phyloP scores from a whole-genome alignment of 169 alveolate species.

The Cryptosporidium ubiquitum region DNA sequence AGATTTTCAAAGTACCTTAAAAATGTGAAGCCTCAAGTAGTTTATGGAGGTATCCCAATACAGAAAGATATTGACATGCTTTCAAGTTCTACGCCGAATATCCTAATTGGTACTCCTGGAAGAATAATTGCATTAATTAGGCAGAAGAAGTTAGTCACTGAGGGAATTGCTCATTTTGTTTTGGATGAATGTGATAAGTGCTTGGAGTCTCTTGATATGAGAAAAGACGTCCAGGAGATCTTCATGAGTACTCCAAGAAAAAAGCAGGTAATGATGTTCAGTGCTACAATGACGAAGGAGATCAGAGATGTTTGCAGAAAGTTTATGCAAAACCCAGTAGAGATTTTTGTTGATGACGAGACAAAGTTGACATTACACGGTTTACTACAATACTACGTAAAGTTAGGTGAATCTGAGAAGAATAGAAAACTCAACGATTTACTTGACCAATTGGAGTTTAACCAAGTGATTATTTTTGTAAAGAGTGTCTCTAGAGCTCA shows the following conservation, averaged over 20 bases:
- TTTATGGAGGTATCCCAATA: constrained; percentile 98
- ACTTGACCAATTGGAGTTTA: constrained; percentile 96
- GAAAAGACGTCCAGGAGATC: constrained; percentile 98
- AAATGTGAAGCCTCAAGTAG: constrained; percentile 94
- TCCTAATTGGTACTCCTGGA: constrained; percentile 99
- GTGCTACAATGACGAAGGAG: constrained; percentile 97
- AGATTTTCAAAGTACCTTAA: constrained; percentile 95
- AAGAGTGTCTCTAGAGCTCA: constrained; percentile 94
- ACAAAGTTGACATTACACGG: constrained; percentile 98
- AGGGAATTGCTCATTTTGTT: constrained; percentile 95
- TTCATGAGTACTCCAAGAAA: constrained; percentile 96
- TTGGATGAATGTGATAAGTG: constrained; percentile 99
- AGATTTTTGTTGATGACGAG: constrained; percentile 98
- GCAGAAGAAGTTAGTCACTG: constrained; percentile 91
- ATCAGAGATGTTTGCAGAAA: constrained; percentile 96
- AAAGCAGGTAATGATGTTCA: constrained; percentile 98
- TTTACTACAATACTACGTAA: constrained; percentile 97
- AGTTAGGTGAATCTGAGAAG: constrained; percentile 97
- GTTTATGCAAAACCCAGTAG: constrained; percentile 98
- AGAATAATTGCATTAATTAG: constrained; percentile 94
- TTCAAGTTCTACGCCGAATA: constrained; percentile 93
- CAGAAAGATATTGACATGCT: constrained; percentile 92
- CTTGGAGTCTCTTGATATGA: constrained; percentile 97
- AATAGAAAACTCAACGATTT: constrained; percentile 95
- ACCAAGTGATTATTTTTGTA: constrained; percentile 98